A percentile compares a stretch with the other conserved stretches of the same genome.
These are phyloP conservation scores for Claviceps humidiphila DNA, from an alignment of 2,329 filamentous ascomycete genomes.

Conservation along the genomic window DNA sequence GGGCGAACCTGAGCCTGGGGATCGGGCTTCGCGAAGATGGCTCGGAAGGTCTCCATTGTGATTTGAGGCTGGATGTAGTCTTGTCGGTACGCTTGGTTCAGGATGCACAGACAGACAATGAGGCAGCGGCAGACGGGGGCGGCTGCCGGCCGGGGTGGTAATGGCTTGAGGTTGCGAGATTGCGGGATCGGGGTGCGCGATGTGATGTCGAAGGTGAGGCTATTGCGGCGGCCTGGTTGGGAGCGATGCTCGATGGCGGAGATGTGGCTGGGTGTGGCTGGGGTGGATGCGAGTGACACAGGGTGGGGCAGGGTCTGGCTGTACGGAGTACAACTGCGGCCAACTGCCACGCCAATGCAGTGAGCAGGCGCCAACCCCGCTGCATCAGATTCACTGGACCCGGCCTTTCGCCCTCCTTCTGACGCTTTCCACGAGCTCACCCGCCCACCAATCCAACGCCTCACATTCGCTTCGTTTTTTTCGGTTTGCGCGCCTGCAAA, in stretches of 20 bases:
- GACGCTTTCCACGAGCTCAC: slow-evolving; percentile 6
- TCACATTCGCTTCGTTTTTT: not conserved
- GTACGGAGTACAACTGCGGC: no score
- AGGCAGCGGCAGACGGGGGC: not conserved
- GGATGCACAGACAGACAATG: not conserved
- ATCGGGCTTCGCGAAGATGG: slow-evolving; percentile 83
- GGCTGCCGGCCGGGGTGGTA: not conserved
- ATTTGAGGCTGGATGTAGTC: not conserved
- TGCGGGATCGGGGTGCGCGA: not conserved
- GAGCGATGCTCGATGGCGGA: not conserved
- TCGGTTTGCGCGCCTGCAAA: not conserved
- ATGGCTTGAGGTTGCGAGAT: not conserved
- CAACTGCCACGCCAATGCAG: not conserved
- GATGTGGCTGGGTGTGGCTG: not conserved
- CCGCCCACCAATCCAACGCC: slow-evolving; percentile 3
- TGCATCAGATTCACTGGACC: not conserved
- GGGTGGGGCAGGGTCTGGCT: not conserved
- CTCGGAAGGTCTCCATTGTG: slow-evolving; percentile 73
- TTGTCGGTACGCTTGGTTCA: not conserved
- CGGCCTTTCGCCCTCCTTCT: slow-evolving; percentile 6
- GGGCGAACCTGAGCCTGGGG: slow-evolving; percentile 71
- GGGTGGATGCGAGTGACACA: not conserved
- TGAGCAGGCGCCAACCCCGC: not conserved
- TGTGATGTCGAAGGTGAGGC: not conserved
- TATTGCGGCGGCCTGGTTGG: not conserved